These are phyloP conservation scores for Plenodomus biglobosus DNA, from an alignment of 2,329 filamentous ascomycete genomes.

Conservation along the genomic window DNA sequence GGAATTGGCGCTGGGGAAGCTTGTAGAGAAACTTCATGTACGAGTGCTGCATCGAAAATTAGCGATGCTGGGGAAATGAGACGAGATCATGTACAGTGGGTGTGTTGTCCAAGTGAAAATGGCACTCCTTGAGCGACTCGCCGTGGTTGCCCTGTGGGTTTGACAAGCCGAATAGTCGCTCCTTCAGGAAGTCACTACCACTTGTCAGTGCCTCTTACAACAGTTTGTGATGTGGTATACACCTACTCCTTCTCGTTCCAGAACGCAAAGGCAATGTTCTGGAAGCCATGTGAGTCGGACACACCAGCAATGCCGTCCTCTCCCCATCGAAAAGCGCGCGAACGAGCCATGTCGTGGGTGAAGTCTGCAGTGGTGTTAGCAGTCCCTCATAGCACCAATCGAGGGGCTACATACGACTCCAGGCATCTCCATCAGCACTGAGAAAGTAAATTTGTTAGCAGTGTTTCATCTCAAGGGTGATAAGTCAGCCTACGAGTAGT, in stretches of 20 bases:
- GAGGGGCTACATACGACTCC: slow-evolving; percentile 72
- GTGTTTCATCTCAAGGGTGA: slow-evolving; percentile 5
- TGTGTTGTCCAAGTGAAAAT: slow-evolving; percentile 95
- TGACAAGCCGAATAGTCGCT: slow-evolving; percentile 89
- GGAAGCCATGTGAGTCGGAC: slow-evolving; percentile 84
- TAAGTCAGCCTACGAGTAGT: slow-evolving; percentile 68
- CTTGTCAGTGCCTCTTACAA: slow-evolving; percentile 44
- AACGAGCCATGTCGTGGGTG: slow-evolving; percentile 86
- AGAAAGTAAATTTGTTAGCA: slow-evolving; percentile 30
- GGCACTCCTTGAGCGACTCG: slow-evolving; percentile 93
- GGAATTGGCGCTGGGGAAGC: slow-evolving; percentile 88
- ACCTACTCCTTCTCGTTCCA: slow-evolving; percentile 95
- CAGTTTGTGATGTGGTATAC: background rate
- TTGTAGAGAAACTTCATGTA: slow-evolving; percentile 99
- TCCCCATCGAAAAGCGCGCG: slow-evolving; percentile 89
- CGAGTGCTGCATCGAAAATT: slow-evolving; percentile 66
- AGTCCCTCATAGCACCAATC: background rate
- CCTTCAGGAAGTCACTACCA: slow-evolving; percentile 82
- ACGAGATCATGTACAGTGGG: slow-evolving; percentile 60
- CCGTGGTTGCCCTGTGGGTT: slow-evolving; percentile 98
- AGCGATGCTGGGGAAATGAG: slow-evolving; percentile 39
- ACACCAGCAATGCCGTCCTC: slow-evolving; percentile 97
- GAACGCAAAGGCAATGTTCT: slow-evolving; percentile 94
- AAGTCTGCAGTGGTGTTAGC: slow-evolving; percentile 67
- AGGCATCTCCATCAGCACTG: slow-evolving; percentile 83